Percentiles rank a stretch among this genome's conserved stretches.
These are phyloP conservation scores for Pleurozium schreberi DNA, from an alignment of 225 moss, liverwort and hornwort species.

Conservation along the genomic window DNA sequence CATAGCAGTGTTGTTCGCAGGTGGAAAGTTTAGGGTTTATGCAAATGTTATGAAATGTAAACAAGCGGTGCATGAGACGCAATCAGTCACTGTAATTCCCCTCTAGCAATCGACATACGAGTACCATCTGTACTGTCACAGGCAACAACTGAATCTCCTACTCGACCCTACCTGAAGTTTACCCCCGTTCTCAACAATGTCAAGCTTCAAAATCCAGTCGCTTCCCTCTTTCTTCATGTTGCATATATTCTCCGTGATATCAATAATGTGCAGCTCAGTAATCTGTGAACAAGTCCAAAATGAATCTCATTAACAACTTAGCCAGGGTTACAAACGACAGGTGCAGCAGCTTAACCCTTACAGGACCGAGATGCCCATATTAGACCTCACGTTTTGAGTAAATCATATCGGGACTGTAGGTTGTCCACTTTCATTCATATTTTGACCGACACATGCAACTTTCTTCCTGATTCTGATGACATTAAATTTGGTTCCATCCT, in stretches of 20 bases:
- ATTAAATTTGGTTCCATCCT: neutral
- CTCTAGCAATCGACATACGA: neutral
- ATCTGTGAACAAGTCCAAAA: conserved; percentile 28
- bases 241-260: conserved; percentile 74
- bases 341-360: neutral
- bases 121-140: neutral
- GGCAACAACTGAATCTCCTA: neutral
- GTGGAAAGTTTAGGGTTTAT: neutral
- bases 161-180: conserved; percentile 46
- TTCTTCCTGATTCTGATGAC: neutral
- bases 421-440: neutral
- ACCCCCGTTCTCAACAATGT: conserved; percentile 63
- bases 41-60: neutral
- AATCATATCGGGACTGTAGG: neutral
- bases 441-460: neutral
- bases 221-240: conserved; percentile 79
- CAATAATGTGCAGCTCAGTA: conserved; percentile 63
- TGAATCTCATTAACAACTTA: neutral
- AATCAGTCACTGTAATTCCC: neutral
- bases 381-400: neutral
- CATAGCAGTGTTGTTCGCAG: neutral
- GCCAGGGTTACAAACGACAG: neutral
- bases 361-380: neutral
- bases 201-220: conserved; percentile 86
- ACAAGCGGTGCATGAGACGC: neutral